A percentile compares a stretch with the other conserved stretches of the same genome.
Evolutionary conservation across 768 basidiomycete genomes (phyloP).

Genomic region (Xerocomellus chrysenteron): DNA sequence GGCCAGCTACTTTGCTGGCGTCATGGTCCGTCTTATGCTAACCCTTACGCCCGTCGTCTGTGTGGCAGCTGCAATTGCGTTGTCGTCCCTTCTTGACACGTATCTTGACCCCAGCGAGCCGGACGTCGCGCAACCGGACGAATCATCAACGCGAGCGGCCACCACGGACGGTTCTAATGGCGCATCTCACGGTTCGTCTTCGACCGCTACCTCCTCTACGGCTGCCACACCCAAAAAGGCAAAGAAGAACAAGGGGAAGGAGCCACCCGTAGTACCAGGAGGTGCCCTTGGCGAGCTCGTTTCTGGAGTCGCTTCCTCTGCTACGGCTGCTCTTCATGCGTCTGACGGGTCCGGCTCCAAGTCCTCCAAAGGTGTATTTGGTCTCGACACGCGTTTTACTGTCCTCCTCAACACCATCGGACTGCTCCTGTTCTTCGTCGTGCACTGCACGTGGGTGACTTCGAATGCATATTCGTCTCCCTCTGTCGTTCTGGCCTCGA

Average conservation of each 20-base stretch:
- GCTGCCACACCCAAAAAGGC: constrained; percentile 35
- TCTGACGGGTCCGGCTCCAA: constrained; percentile 10
- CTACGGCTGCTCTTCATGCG: constrained; percentile 24
- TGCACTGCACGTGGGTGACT: constrained; percentile 97
- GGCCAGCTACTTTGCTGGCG: constrained; percentile 97
- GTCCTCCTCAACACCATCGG: constrained; percentile 73
- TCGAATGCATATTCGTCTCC: constrained; percentile 95
- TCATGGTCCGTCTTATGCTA: constrained; percentile 99
- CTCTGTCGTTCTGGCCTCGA: constrained; percentile 89
- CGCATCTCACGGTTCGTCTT: constrained; percentile 18
- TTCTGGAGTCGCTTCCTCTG: constrained; percentile 37
- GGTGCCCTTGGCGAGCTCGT: constrained; percentile 42
- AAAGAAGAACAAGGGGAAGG: constrained; percentile 62
- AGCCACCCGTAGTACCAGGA: constrained; percentile 39
- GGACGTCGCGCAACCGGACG: constrained; percentile 21
- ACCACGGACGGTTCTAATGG: constrained; percentile 11
- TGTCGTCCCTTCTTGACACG: constrained; percentile 84
- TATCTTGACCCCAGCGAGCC: constrained; percentile 88
- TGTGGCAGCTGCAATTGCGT: constrained; percentile 85
- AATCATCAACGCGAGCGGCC: constrained; percentile 3
- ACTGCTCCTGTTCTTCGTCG: constrained; percentile 86
- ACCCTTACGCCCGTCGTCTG: constrained; percentile 97
- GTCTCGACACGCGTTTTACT: constrained; percentile 76
- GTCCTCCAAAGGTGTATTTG: constrained; percentile 65
- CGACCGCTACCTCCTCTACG: constrained; percentile 30